Evolutionary conservation across 2,329 filamentous ascomycete species (phyloP), one percentile per base, ranked within the genome.

Genomic region (Fusarium avenaceum): DNA sequence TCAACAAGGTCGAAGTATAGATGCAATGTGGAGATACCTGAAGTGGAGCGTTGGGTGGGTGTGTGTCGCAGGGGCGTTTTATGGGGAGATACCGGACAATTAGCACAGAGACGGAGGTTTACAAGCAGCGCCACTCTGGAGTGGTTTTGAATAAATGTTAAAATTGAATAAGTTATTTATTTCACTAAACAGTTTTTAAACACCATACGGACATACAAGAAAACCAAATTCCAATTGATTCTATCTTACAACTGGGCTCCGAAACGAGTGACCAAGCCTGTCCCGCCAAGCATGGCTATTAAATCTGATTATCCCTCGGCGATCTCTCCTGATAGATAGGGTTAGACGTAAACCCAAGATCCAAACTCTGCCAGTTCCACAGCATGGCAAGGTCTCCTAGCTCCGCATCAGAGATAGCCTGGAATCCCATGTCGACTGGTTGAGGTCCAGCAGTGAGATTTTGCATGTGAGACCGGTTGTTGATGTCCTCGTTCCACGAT

Each of bases 1-100:
- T 80, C 39, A 66, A 74, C 10, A 73, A 72, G 55, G 74, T 79
- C 2, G 30, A 66, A 4, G 28, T 24, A 6, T 60, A 24, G 17
- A 38, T 38, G 11, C 4, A 1, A 10, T 6, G 7, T 39, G 1
- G 26, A 19, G 15, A 13, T 1, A 13, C 22, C 14, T 26, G 10
- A 20, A 3, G 14, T 22, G 20, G n/a, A 19, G 3, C 33, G 1
- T 20, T 30, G 19, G 38, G 35, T 38, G 47, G 32, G 19, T 30
- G 44, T 38, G 44, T 35, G 30, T 24, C 19, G 15, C 8, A 4
- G 35, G 4, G 47, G 39, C 22, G 39, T 38, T 53, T 49, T 22
- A 22, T 7, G 7, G 48, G 5, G 35, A n/a, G 35, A n/a, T n/a
- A 7, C 9, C 3, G 9, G 17, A 10, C 7, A 10, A 10, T 10